phyloP scores from a whole-genome alignment of 768 basidiomycete genomes.

The Grammothele lineata region DNA sequence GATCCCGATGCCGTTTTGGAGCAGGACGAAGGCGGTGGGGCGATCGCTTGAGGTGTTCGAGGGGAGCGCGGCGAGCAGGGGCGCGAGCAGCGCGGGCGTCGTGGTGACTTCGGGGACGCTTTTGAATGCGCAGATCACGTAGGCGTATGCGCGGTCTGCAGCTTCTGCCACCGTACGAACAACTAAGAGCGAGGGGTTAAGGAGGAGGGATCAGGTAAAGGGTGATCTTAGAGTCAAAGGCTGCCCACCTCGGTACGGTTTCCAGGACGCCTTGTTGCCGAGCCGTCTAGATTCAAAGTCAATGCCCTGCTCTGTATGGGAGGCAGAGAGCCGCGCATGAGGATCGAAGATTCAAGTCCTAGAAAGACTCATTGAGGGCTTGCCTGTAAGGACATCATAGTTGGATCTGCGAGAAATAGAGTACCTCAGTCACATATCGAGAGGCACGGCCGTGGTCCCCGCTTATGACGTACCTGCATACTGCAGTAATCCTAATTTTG shows the following conservation, averaged over 20 bases:
- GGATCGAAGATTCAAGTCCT: not conserved
- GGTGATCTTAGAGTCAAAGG: too few species aligned
- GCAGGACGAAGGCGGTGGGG: conserved; percentile 25
- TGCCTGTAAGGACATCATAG: conserved; percentile 15
- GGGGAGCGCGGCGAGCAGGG: conserved; percentile 17
- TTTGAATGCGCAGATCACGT: conserved; percentile 27
- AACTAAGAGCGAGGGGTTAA: conserved; percentile 8
- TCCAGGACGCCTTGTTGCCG: conserved; percentile 16
- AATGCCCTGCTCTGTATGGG: conserved; percentile 18
- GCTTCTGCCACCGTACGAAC: conserved; percentile 25
- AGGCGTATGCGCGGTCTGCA: conserved; percentile 25
- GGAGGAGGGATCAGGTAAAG: not conserved
- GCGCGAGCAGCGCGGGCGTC: conserved; percentile 24
- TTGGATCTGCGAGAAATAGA: conserved; percentile 16
- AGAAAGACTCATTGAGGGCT: too few species aligned
- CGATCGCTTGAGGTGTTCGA: not conserved
- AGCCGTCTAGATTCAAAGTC: conserved; percentile 20
- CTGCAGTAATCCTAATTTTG: conserved; percentile 24
- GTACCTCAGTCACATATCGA: not conserved
- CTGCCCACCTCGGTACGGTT: conserved; percentile 22
- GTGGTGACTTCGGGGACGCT: conserved; percentile 21
- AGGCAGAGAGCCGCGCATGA: not conserved
- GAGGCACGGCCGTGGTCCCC: too few species aligned
- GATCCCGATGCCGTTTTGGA: conserved; percentile 34
- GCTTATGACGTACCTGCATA: conserved; percentile 27